Evolutionary conservation across 805 yeast genomes (phyloP).

Genomic region (Saccharomyces mikatae): DNA sequence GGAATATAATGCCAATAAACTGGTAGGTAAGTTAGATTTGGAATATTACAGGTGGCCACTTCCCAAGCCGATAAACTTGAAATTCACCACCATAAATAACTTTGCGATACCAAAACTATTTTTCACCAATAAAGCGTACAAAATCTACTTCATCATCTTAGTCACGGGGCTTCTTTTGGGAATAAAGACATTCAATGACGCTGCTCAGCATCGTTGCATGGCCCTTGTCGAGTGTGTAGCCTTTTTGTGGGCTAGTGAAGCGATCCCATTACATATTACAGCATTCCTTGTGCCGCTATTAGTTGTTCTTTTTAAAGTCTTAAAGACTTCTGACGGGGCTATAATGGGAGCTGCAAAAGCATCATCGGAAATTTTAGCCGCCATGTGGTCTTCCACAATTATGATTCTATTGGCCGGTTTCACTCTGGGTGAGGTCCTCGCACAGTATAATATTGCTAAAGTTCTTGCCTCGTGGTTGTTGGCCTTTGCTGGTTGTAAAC

Average conservation of each 20-base stretch:
- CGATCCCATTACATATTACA: conserved; percentile 82
- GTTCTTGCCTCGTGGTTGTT: conserved; percentile 70
- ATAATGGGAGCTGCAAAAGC: conserved; percentile 59
- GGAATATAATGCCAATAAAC: neutral
- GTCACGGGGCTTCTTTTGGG: conserved; percentile 45
- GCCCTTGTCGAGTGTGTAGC: conserved; percentile 54
- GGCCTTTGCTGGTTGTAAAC: conserved; percentile 72
- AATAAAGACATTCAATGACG: conserved; percentile 51
- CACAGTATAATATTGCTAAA: conserved; percentile 81
- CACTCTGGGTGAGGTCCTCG: conserved; percentile 82
- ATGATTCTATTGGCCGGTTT: conserved; percentile 84
- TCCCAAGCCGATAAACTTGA: conserved; percentile 23
- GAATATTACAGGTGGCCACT: conserved; percentile 27
- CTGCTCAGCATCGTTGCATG: conserved; percentile 50
- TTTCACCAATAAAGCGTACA: conserved; percentile 38
- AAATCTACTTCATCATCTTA: conserved; percentile 38
- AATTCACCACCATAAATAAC: conserved; percentile 22
- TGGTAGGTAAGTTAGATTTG: conserved; percentile 17
- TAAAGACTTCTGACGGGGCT: conserved; percentile 41
- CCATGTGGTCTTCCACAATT: conserved; percentile 91
- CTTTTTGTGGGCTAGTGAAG: conserved; percentile 87
- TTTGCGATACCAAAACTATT: conserved; percentile 39
- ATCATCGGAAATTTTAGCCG: conserved; percentile 52
- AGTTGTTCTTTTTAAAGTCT: conserved; percentile 57
- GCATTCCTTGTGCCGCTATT: conserved; percentile 72